Evolutionary conservation across 169 alveolate species (phyloP), one percentile per base, ranked within the genome.

Genomic region (Sarcocystis neurona): DNA sequence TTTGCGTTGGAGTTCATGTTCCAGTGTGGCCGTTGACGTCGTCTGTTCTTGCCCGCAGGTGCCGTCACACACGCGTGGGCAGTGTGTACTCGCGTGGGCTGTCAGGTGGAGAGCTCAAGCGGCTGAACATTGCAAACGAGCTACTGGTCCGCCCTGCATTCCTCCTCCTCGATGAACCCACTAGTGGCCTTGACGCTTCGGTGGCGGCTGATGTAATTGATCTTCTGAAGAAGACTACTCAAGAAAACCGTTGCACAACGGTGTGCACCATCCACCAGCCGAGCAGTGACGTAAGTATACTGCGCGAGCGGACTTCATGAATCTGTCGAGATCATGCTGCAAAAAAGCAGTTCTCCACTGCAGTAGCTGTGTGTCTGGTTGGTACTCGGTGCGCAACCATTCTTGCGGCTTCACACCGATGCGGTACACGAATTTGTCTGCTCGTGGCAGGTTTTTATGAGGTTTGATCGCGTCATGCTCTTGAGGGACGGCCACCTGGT

Each of bases 141-240:
- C 91, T 96, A 79, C 85, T 96, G 72, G 93, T 93, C 50, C 94
- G 94, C 79, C 97, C 97, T 39, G 93, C 97, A 20, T 88, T 96
- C 46, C 88, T 96, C 47, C 92, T 96, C 72, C 94, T 96, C 91
- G 98, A 96, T 91, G 98, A 96, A 53, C 98, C 98, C 32, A 96
- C 98, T 6, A 94, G 97, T 43, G 98, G 98, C 3, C 89, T 96
- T 84, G 98, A 96, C 91, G 95, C 97, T 44, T 90, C 95, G 77
- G 89, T 94, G 10, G 94, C 97, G 20, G 89, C 91, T 63, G 94
- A 92, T 47, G 50, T 94, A 72, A 80, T 93, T 46, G 90, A 84
- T 56, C 82, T 93, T 60, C 90, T 93, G 44, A 91, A 92, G 74
- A 84, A 79, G 60, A 78, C 89, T 43, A 90, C 95, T 20, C 74